A percentile compares a stretch with the other conserved stretches of the same genome.
phyloP scores from a whole-genome alignment of 257 asterid genomes.

The Fraxinus anomala region DNA sequence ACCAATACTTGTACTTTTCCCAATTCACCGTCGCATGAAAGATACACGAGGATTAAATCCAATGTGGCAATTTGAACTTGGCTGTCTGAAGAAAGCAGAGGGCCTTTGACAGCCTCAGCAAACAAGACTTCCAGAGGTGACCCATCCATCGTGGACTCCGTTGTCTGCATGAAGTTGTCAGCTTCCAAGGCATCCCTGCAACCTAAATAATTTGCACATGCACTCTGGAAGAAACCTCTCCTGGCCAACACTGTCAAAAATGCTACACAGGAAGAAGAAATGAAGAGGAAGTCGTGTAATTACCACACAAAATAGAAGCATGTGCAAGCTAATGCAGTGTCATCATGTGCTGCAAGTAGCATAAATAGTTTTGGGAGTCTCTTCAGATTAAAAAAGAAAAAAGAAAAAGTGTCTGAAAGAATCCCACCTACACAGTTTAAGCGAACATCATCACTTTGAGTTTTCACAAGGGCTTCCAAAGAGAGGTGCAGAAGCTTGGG shows the following conservation, averaged over 20 bases:
- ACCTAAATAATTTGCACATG: constrained; percentile 40
- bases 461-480: constrained; percentile 77
- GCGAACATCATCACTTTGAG: constrained; percentile 85
- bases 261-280: constrained; percentile 51
- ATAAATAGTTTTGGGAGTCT: constrained; percentile 1
- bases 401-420: constrained; percentile 16
- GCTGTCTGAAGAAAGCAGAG: constrained; percentile 89
- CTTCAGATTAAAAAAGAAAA: constrained; percentile 10
- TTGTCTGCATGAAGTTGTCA: constrained; percentile 57
- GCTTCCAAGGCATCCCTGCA: constrained; percentile 45
- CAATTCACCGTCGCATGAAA: constrained; percentile 54
- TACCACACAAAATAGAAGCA: constrained; percentile 14
- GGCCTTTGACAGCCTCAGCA: constrained; percentile 95
- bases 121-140: constrained; percentile 65
- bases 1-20: constrained; percentile 58
- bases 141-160: constrained; percentile 47
- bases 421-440: constrained; percentile 77
- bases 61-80: constrained; percentile 81
- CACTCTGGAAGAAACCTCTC: constrained; percentile 70
- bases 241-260: constrained; percentile 79
- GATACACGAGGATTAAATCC: constrained; percentile 59
- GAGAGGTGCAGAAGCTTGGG: constrained; percentile 68
- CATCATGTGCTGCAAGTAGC: constrained; percentile 15
- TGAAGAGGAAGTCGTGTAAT: constrained; percentile 2
- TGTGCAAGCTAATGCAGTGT: constrained; percentile 5